Percentiles rank a stretch among this genome's conserved stretches.
Evolutionary conservation across 1,139 yeast genomes (phyloP).

Genomic region (Yamadazyma diospyri): DNA sequence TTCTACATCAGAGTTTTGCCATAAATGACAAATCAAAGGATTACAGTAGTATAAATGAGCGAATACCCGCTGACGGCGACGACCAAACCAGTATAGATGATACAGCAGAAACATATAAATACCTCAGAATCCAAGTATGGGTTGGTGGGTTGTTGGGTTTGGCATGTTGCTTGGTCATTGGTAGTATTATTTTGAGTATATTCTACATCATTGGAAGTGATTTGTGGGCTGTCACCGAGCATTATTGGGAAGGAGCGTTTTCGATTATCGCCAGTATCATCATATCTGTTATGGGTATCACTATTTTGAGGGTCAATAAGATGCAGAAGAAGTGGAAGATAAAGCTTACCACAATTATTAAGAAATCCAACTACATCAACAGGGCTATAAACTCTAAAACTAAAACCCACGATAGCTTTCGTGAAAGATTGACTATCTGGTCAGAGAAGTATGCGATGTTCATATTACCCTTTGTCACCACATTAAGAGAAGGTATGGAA

Average conservation of each 20-base stretch:
- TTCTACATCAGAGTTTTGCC: slow-evolving; percentile 35
- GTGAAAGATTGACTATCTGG: slow-evolving; percentile 16
- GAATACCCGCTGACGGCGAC: neutral
- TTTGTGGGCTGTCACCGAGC: slow-evolving; percentile 43
- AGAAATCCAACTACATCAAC: slow-evolving; percentile 18
- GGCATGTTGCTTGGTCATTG: slow-evolving; percentile 34
- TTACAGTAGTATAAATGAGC: slow-evolving; percentile 1
- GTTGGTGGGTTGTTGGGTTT: slow-evolving; percentile 40
- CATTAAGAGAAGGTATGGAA: slow-evolving; percentile 47
- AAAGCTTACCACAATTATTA: slow-evolving; percentile 41
- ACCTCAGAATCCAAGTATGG: slow-evolving; percentile 38
- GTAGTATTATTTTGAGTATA: slow-evolving; percentile 32
- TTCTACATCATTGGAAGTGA: slow-evolving; percentile 39
- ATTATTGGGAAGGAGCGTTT: slow-evolving; percentile 47
- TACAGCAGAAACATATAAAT: slow-evolving; percentile 14
- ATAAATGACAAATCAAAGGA: neutral
- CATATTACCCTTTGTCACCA: slow-evolving; percentile 43
- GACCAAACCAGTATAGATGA: slow-evolving; percentile 2
- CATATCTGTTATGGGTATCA: slow-evolving; percentile 44
- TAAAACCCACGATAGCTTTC: slow-evolving; percentile 8
- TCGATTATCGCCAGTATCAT: slow-evolving; percentile 43
- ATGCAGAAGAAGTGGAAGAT: slow-evolving; percentile 86
- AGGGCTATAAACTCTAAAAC: slow-evolving; percentile 12
- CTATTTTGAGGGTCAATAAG: slow-evolving; percentile 38
- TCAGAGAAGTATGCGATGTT: slow-evolving; percentile 39